Evolutionary conservation across 1,284 basidiomycete genomes (phyloP), one percentile per base, ranked within the genome.

Genomic region (Ustilago esculenta): DNA sequence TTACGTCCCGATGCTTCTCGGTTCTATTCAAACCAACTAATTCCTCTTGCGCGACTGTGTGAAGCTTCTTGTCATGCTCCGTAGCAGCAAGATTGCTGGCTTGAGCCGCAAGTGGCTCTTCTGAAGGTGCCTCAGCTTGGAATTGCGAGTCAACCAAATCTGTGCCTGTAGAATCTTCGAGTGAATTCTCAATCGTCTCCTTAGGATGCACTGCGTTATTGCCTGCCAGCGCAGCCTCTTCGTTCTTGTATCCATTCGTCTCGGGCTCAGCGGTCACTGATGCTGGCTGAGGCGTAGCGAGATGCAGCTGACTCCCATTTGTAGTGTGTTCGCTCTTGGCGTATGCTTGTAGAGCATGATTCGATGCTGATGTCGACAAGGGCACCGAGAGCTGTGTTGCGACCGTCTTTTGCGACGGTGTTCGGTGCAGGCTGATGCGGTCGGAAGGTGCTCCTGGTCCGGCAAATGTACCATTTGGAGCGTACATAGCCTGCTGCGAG

Each of bases 341-440:
- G 18, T 65, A 56, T 7, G 68, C 57, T 4, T 66, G 49, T 1
- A 66, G 39, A 7, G 61, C 61, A 15, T 61, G 30, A 20, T 66
- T 63, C 4, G 71, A 70, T 3, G 71, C 55, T 6, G 72, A 68
- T 2, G 60, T 33, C 15, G 76, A 78, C 11, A 77, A 35, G 7
- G 76, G 76, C 5, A 77, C 51, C 11, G 74, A 76, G 8, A 73
- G 41, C 57, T 79, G 76, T 7, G 76, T 79, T 0, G 75, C 75
- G 25, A 77, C 66, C 4, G 76, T 79, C 36, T 68, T 60, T 35
- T 74, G 75, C 21, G 76, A 79, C 11, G 75, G 61, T 18, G 76
- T 75, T 9, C 76, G 64, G 30, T 77, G 68, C 51, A 79, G 52
- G 36, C 76, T 77, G 42, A 60, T 43, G 0, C 57, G 44, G 47